Base-by-base conservation (phyloP, 2,329 filamentous ascomycete genomes). In the Ceratocystis alfenasii region DNA sequence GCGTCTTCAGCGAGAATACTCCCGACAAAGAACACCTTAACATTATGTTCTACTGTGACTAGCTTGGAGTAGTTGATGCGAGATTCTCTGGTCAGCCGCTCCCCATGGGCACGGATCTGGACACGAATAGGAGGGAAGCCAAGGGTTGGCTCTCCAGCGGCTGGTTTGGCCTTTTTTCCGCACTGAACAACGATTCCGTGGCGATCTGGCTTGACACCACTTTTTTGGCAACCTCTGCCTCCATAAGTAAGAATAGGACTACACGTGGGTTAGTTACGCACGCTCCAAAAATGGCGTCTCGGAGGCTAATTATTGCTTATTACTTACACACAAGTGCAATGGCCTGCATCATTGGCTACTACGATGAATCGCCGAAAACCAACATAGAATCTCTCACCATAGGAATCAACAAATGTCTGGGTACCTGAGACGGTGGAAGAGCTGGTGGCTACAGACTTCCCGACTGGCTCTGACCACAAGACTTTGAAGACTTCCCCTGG, bases 51-150 rank as follows among this genome's bases (percentile, higher is more conserved):
- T 30, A 85, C 75, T 2, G 80, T 82, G 33, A 78, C 75, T 5
- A 81, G 73, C 68, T 84, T 84, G 4, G 80, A 79, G 71, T 84
- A 84, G 72, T 84, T 83, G 69, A 83, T 77, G 4, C 82, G 78
- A 12, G 82, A 85, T 68, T 80, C 78, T 36, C 69, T 75, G 10
- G 75, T 74, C 5, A 84, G 74, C 65, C 73, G 77, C 67, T 84
- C 80, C 41, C 74, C 75, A 15, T 74, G 72, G 3, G 75, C 73
- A 22, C 72, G 74, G 22, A 83, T 76, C 0, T 75, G 71, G 53
- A 82, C 75, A 33, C 73, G 73, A 45, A 83, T 75, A 0, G 81
- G 77, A 0, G 69, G 44, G 62, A 80, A 82, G 0, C 82, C 82
- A 7, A 83, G 75, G 0, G 70, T 63, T 1, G 79, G 79, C 70